Evolutionary conservation across 805 yeast genomes (phyloP), one percentile per base, ranked within the genome.

Genomic region (Sugiyamaella smithiae): DNA sequence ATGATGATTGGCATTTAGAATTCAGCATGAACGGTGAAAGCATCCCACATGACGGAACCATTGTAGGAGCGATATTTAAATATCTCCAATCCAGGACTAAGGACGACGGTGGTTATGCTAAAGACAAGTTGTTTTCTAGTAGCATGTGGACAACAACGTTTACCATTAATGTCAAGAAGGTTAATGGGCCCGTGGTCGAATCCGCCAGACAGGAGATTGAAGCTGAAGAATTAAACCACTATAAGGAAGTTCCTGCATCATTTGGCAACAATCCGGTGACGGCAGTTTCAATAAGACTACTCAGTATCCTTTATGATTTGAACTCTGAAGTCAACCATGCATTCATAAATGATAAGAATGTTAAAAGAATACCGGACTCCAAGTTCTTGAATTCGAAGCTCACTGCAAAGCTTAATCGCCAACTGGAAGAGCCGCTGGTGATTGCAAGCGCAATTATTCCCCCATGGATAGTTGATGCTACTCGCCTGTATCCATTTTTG

Each of bases 361-460:
- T 31, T 17, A 35, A 17, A 8, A 40, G 55, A 17, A 26, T 62
- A 7, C 51, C 57, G 0, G 54, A 53, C 12, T 44, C 62, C 4
- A 57, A 53, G 9, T 90, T 88, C 59, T 68, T 82, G 57, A 89
- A 87, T 62, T 80, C 88, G 67, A 89, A 89, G 59, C 64, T 91
- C 16, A 83, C 95, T 5, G 95, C 95, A 0, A 91, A 90, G 63
- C 69, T 93, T 46, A 84, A 85, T 49, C 72, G 95, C 43, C 97
- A 90, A 65, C 66, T 91, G 37, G 97, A 90, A 57, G 97, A 91
- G 54, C 93, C 96, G 0, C 69, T 90, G 46, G 75, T 89, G 14
- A 91, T 91, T 23, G 91, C 95, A 0, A 81, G 95, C 62, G 93
- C 91, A 0, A 77, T 86, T 1, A 63, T 91, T 35, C 98, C 98